These are phyloP conservation scores for Eutypa lata DNA, from an alignment of 2,329 filamentous ascomycete genomes.

Conservation along the genomic window DNA sequence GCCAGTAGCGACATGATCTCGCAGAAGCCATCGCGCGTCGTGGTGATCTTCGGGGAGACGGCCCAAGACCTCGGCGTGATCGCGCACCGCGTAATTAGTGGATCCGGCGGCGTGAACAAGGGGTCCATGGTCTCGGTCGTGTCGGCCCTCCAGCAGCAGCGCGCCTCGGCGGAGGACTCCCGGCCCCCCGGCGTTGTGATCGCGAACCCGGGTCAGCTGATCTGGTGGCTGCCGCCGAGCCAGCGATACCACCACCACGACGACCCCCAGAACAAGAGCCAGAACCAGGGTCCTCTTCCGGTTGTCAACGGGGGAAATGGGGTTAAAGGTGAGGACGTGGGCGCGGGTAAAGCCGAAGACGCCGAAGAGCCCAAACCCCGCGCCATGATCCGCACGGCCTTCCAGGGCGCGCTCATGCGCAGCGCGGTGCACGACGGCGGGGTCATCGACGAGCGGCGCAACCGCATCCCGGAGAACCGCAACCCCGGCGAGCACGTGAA, in stretches of 20 bases:
- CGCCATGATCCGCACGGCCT: slow-evolving; percentile 56
- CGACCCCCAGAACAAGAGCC: no score
- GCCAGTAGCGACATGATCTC: slow-evolving; percentile 47
- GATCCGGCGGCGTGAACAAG: slow-evolving; percentile 61
- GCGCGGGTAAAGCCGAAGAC: no score
- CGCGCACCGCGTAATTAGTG: slow-evolving; percentile 64
- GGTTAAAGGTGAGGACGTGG: no score
- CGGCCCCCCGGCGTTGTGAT: slow-evolving; percentile 62
- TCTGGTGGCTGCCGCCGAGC: slow-evolving; percentile 69
- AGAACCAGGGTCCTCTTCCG: no score
- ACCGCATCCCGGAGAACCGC: slow-evolving; percentile 61
- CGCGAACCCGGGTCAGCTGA: slow-evolving; percentile 72
- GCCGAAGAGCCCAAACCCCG: no score
- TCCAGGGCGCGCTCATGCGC: slow-evolving; percentile 56
- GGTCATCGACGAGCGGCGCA: slow-evolving; percentile 53
- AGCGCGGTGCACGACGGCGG: slow-evolving; percentile 59
- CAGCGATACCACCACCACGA: slow-evolving; percentile 12
- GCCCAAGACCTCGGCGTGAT: slow-evolving; percentile 71
- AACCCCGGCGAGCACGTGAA: slow-evolving; percentile 58
- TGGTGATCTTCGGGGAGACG: slow-evolving; percentile 73
- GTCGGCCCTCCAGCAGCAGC: slow-evolving; percentile 37
- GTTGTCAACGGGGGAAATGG: no score
- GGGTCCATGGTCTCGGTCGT: slow-evolving; percentile 70
- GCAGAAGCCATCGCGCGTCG: slow-evolving; percentile 53
- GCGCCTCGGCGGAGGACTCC: slow-evolving; percentile 29